Evolutionary conservation across 805 yeast species (phyloP).

Genomic region (Cyberlindnera veronae): DNA sequence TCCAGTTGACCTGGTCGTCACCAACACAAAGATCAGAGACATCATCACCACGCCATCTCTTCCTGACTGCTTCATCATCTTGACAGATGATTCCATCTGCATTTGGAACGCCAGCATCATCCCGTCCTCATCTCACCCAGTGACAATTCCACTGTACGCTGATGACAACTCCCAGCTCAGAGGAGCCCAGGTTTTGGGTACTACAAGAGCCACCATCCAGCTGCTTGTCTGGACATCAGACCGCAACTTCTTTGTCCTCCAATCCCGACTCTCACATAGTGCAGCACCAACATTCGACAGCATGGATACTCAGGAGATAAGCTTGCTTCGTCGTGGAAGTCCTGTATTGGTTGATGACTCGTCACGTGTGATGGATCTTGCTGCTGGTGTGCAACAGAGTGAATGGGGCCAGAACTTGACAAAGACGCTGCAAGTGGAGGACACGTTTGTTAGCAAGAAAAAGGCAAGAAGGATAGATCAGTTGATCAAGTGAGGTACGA

Average conservation of each 20-base stretch:
- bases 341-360: conserved; percentile 19
- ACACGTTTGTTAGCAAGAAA: conserved; percentile 17
- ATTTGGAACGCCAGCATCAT: conserved; percentile 9
- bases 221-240: conserved; percentile 10
- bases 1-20: conserved; percentile 10
- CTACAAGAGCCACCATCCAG: conserved; percentile 4
- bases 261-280: conserved; percentile 2
- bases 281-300: conserved; percentile 8
- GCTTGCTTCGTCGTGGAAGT: conserved; percentile 16
- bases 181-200: conserved; percentile 8
- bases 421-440: conserved; percentile 15
- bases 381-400: conserved; percentile 23
- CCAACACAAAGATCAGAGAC: conserved; percentile 11
- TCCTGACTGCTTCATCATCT: conserved; percentile 3
- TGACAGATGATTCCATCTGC: conserved; percentile 12
- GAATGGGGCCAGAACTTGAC: conserved; percentile 23
- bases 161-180: background rate
- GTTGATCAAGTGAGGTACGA: background rate
- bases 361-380: conserved; percentile 18
- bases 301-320: conserved; percentile 16
- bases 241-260: conserved; percentile 7
- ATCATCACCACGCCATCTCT: conserved; percentile 1
- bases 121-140: background rate
- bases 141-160: conserved; percentile 1
- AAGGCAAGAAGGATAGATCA: conserved; percentile 1